These are phyloP conservation scores for Monosporascus sp. DNA, from an alignment of 2,329 filamentous ascomycete species.

Conservation along the genomic window DNA sequence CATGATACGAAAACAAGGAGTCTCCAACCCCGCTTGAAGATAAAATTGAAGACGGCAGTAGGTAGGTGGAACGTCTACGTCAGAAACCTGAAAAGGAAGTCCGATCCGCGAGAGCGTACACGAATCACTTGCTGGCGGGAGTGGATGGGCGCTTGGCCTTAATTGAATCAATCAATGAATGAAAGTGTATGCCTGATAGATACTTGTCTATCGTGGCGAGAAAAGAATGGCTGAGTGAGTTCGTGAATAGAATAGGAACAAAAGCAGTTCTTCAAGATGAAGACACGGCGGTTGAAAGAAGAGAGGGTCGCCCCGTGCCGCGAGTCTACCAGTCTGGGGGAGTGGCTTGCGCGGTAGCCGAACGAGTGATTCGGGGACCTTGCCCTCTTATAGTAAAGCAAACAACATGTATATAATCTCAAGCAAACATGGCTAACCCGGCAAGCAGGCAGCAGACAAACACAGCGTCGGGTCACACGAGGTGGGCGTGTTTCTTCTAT, in stretches of 20 bases:
- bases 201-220: background rate
- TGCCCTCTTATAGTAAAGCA: too few relatives aligned
- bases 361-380: too few relatives aligned
- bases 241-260: background rate
- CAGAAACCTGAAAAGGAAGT: background rate
- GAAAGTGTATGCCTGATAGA: background rate
- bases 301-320: too few relatives aligned
- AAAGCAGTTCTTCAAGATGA: background rate
- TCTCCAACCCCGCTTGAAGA: background rate
- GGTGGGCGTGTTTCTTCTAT: background rate
- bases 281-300: background rate
- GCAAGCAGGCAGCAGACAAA: background rate
- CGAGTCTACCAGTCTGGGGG: too few relatives aligned
- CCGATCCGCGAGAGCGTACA: background rate
- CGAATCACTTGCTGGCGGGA: background rate
- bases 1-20: conserved; percentile 17
- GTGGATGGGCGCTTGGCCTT: conserved; percentile 1
- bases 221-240: background rate
- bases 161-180: conserved; percentile 4
- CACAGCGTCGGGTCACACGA: background rate
- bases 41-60: background rate
- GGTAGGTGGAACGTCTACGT: too few relatives aligned
- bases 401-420: too few relatives aligned
- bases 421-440: too few relatives aligned
- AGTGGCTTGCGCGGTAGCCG: too few relatives aligned